Evolutionary conservation across 192 early-diverging fungal genomes (phyloP), one percentile per base, ranked within the genome.

Genomic region (Coemansia sp.): DNA sequence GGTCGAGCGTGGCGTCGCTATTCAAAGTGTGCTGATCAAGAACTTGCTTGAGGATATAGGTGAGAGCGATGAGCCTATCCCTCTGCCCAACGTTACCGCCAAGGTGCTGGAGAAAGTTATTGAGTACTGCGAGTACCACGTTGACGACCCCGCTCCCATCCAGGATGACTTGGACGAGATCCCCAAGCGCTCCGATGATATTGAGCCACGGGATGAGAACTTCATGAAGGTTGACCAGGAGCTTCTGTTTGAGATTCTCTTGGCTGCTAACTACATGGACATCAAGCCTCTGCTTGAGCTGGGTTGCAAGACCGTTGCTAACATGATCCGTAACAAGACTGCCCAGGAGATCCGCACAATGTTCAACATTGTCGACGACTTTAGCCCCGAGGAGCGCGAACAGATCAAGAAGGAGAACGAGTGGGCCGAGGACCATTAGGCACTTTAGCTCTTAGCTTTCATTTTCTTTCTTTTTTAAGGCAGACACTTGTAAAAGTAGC

Each of bases 231-330:
- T 93, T 17, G 90, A 92, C 80, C 86, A 90, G 71, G 93, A 93
- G 62, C 87, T 88, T 72, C 71, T 94, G 38, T 94, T 92, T 44
- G 91, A 93, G 73, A 88, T 93, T n/a, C 88, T 93, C 67, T 70
- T 94, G 60, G 92, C 93, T 39, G 89, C 94, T 42, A 94, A 95
- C 74, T 93, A 94, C 79, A 85, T 99, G 64, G 98, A 98, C 78
- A 98, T 98, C 72, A 97, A 96, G 81, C 92, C 94, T 14, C 87
- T 99, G 51, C 85, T 99, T 50, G 95, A 99, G 82, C 86, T 99
- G 59, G 94, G 95, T 8, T 99, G 97, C 87, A 98, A 98, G 86
- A 95, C 95, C 4, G 94, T 98, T 45, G 97, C 97, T 61, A 97
- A 97, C 75, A 94, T 96, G 94, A 92, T 99, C 80, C 94, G 94